These are phyloP conservation scores for Crithidia fasciculata DNA, from an alignment of 208 protist species.

Conservation along the genomic window DNA sequence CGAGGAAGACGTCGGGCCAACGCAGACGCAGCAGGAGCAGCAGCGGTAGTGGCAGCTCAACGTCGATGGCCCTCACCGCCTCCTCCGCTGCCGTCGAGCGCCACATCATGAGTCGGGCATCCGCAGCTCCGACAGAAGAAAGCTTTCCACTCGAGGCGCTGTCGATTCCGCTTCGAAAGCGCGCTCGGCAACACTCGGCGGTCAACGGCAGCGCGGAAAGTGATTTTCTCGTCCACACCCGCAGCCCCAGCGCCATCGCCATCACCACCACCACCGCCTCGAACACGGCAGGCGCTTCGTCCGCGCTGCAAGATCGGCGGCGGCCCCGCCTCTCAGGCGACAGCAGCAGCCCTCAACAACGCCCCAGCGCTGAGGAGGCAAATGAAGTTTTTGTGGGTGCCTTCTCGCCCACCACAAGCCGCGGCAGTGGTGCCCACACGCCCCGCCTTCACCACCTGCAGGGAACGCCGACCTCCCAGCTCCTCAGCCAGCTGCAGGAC, in stretches of 20 bases:
- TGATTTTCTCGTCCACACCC: not conserved
- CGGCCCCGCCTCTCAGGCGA: not conserved
- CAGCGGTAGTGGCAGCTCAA: not conserved
- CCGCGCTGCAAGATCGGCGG: no score
- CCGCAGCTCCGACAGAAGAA: no score
- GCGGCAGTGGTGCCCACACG: not conserved
- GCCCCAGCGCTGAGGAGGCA: not conserved
- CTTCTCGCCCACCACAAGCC: not conserved
- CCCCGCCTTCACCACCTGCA: slow-evolving; percentile 19
- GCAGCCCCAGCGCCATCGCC: slow-evolving; percentile 22
- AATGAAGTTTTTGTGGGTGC: slow-evolving; percentile 24
- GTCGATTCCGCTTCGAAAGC: slow-evolving; percentile 8
- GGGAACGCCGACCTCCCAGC: slow-evolving; percentile 32
- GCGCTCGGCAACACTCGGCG: not conserved
- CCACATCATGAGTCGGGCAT: no score
- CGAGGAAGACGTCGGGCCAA: no score
- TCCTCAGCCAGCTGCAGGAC: slow-evolving; percentile 24
- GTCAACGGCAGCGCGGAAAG: not conserved
- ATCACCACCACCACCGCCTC: slow-evolving; percentile 3
- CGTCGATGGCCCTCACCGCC: slow-evolving; percentile 24
- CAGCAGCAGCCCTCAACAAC: not conserved
- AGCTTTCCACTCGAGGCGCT: not conserved
- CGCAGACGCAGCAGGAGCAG: not conserved
- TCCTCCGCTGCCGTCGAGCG: not conserved
- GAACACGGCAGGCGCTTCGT: no score